phyloP scores from a whole-genome alignment of 305 asterid genomes.

The Plantago coronopus region DNA sequence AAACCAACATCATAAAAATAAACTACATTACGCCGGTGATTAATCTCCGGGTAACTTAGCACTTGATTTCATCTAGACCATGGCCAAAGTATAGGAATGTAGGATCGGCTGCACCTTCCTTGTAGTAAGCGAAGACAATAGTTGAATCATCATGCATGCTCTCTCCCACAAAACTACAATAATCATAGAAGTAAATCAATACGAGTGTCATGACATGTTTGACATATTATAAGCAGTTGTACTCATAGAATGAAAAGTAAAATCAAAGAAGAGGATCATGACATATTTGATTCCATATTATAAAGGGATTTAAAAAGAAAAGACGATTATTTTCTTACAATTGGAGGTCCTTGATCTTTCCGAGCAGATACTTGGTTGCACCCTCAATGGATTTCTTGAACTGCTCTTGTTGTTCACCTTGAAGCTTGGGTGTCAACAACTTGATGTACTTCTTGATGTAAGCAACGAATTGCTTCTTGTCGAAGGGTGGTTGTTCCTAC shows the following conservation, averaged over 20 bases:
- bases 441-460: slow-evolving; percentile 69
- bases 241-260: too few species aligned
- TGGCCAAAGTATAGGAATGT: slow-evolving; percentile 67
- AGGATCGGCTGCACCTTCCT: slow-evolving; percentile 68
- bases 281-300: background rate
- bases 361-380: slow-evolving; percentile 58
- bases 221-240: too few species aligned
- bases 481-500: slow-evolving; percentile 74
- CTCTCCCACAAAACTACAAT: slow-evolving; percentile 67
- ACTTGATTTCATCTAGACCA: slow-evolving; percentile 72
- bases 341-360: slow-evolving; percentile 64
- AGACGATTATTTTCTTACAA: slow-evolving; percentile 37
- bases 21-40: background rate
- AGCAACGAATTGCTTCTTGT: slow-evolving; percentile 62
- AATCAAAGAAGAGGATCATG: too few species aligned
- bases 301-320: background rate
- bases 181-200: background rate
- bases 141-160: slow-evolving; percentile 64
- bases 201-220: too few species aligned
- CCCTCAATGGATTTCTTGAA: slow-evolving; percentile 72
- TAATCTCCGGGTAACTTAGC: slow-evolving; percentile 28
- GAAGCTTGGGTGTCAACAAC: slow-evolving; percentile 48
- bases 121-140: slow-evolving; percentile 75
- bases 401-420: slow-evolving; percentile 39
- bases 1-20: too few species aligned